phyloP scores from a whole-genome alignment of 2,329 filamentous ascomycete species.

The Xylariaceae sp. region DNA sequence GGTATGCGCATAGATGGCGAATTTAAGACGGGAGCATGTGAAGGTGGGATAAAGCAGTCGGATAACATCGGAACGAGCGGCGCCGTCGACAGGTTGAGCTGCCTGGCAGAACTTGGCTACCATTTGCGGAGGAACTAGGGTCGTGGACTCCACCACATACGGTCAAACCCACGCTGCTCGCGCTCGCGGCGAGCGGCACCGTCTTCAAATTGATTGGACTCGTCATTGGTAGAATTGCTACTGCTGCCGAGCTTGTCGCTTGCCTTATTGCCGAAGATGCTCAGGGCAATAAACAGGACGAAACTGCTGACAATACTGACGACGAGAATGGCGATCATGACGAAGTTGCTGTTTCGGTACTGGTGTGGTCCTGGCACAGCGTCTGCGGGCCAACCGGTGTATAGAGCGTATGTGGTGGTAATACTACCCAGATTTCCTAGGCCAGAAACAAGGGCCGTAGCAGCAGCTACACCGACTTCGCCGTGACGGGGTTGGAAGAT shows the following conservation, averaged over 20 bases:
- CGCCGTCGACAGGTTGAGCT: constrained; percentile 38
- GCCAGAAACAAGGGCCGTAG: constrained; percentile 79
- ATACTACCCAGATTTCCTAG: constrained; percentile 84
- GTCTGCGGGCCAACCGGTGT: constrained; percentile 80
- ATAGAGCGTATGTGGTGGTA: constrained; percentile 82
- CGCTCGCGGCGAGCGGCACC: constrained; percentile 57
- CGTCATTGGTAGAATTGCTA: constrained; percentile 37
- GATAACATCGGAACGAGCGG: constrained; percentile 15
- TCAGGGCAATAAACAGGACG: constrained; percentile 64
- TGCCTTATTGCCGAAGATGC: constrained; percentile 50
- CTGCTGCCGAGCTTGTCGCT: constrained; percentile 42
- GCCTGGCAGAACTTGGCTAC: constrained; percentile 15
- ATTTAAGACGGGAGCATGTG: constrained; percentile 23
- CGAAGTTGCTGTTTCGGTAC: constrained; percentile 78
- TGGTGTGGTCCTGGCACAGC: constrained; percentile 61
- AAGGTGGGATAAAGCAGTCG: constrained; percentile 14
- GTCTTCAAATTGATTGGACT: constrained; percentile 49
- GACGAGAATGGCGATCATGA: constrained; percentile 81
- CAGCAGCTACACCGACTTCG: constrained; percentile 84
- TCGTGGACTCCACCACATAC: constrained; percentile 36
- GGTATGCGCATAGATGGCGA: constrained; percentile 31
- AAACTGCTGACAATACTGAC: constrained; percentile 71
- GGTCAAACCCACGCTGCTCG: constrained; percentile 55
- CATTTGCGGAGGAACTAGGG: constrained; percentile 22
- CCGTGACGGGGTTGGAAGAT: constrained; percentile 87